Conservation (phyloP, 2,329 filamentous ascomycete species). For the Simplicillium sp. region DNA sequence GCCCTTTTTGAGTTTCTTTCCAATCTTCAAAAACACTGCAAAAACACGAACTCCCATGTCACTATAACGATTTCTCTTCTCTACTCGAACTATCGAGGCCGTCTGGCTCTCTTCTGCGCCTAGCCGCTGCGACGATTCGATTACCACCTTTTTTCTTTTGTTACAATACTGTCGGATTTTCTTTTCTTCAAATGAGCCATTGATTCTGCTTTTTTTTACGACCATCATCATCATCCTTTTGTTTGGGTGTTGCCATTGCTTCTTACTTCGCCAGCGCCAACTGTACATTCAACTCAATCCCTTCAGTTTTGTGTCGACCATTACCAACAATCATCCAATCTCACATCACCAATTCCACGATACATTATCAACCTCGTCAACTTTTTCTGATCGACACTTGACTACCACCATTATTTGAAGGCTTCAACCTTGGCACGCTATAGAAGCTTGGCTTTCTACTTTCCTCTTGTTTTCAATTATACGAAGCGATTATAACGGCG, state of each 20-base stretch:
- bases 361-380: not conserved
- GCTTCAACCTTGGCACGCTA: not conserved
- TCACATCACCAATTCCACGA: slow-evolving; percentile 3
- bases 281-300: slow-evolving; percentile 24
- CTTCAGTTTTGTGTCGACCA: slow-evolving; percentile 11
- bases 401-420: not conserved
- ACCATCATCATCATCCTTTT: slow-evolving; percentile 18
- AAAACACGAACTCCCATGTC: slow-evolving; percentile 24
- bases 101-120: slow-evolving; percentile 15
- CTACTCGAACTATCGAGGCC: slow-evolving; percentile 21
- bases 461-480: slow-evolving; percentile 1
- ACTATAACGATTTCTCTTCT: slow-evolving; percentile 31
- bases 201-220: slow-evolving; percentile 21
- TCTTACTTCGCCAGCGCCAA: slow-evolving; percentile 13
- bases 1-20: slow-evolving; percentile 7
- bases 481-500: slow-evolving; percentile 4
- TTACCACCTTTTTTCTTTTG: slow-evolving; percentile 25
- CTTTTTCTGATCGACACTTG: not conserved
- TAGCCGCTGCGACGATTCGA: slow-evolving; percentile 20
- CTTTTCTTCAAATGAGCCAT: slow-evolving; percentile 30
- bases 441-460: slow-evolving; percentile 1
- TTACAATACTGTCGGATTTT: slow-evolving; percentile 17
- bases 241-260: slow-evolving; percentile 13
- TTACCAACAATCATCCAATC: slow-evolving; percentile 5
- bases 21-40: slow-evolving; percentile 17